Evolutionary conservation across 306 rosid species (phyloP), one percentile per base, ranked within the genome.

Genomic region (Clitoria ternatea): DNA sequence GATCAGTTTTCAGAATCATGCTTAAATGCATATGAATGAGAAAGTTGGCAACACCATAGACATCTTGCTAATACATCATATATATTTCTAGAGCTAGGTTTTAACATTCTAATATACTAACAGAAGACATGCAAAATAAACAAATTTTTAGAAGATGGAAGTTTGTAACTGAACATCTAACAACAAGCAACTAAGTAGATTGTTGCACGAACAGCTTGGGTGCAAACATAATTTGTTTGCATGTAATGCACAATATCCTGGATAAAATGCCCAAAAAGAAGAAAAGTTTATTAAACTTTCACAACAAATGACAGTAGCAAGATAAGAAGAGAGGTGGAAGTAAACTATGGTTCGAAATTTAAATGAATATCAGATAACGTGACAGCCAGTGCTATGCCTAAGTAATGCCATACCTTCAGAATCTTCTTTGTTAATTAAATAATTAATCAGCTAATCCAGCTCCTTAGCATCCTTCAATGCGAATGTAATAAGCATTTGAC

Each of bases 371-470:
- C 24, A 68, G 70, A 82, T 67, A 75, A 91, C 99, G 96, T 95
- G 99, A 80, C 99, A 95, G 66, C 99, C 99, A 62, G 99, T 91
- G 82, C 99, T 95, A 62, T 95, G 99, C 77, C 99, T 97, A 69
- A 95, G 88, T 65, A 95, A 85, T 44, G 90, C 92, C 76, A 91
- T 97, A 39, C 99, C 99, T 87, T 95, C 99, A 17, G 97, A 95
- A 71, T 91, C 99, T 85, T 95, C 97, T 85, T 95, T 95, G 89
- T 95, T 95, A 60, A 95, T 95, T 66, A 95, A 78, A 81, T 89
- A 80, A 78, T 91, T 89, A 76, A 95, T 80, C 71, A 95, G 85
- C 82, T 87, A 96, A 87, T 95, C 99, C 71, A 95, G 85, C 77
- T 95, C 99, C 84, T 77, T 78, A 2, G 96, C 96, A 48, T 95